These are phyloP conservation scores for Nicotiana otophora DNA, from an alignment of 257 asterid species.

Conservation along the genomic window DNA sequence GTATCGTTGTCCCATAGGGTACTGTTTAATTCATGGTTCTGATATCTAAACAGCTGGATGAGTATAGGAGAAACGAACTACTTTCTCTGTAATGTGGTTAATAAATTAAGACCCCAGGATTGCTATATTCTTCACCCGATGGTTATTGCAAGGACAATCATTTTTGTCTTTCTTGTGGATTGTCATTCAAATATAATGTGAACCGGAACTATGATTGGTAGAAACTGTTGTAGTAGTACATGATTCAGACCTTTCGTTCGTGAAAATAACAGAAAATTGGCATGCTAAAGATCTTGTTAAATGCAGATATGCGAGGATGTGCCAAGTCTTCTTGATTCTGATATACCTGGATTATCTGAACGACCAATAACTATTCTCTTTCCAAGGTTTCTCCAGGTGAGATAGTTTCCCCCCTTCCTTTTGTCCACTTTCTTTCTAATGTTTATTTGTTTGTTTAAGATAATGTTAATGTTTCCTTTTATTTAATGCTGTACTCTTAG, in stretches of 20 bases:
- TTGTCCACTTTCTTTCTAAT: neutral
- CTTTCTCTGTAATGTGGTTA: neutral
- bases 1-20: neutral
- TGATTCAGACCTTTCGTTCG: neutral
- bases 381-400: conserved; percentile 86
- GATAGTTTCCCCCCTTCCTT: neutral
- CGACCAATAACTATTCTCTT: conserved; percentile 77
- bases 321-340: conserved; percentile 83
- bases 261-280: neutral
- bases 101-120: neutral
- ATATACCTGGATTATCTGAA: conserved; percentile 72
- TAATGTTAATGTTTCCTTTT: neutral
- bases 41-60: neutral
- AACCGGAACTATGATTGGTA: neutral
- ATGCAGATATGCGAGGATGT: conserved; percentile 75
- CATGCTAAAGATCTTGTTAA: neutral
- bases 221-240: neutral
- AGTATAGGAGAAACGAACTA: neutral
- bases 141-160: neutral
- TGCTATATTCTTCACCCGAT: neutral
- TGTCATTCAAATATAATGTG: neutral
- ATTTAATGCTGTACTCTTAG: neutral
- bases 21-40: neutral
- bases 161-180: neutral
- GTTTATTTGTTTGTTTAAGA: neutral